Evolutionary conservation across 169 alveolate species (phyloP).

Genomic region (Theileria parva): DNA sequence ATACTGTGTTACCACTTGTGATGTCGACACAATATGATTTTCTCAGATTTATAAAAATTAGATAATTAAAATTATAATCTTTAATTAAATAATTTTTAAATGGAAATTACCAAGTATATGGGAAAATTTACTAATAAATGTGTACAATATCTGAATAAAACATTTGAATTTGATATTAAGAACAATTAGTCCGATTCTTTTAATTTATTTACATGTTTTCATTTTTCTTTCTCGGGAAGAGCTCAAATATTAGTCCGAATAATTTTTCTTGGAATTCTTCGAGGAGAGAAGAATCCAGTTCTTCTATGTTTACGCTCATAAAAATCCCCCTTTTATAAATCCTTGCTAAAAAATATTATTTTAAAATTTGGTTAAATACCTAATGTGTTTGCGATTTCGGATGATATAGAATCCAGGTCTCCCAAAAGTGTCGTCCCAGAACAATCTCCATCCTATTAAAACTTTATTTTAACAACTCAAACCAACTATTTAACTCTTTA

Average conservation of each 20-base stretch:
- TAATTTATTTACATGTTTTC: background rate
- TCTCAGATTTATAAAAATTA: background rate
- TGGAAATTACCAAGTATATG: background rate
- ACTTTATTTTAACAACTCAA: background rate
- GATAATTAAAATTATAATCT: background rate
- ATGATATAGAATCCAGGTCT: conserved; percentile 57
- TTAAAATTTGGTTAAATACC: conserved; percentile 19
- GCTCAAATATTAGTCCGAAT: conserved; percentile 12
- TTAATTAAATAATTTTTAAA: background rate
- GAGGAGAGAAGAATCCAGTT: conserved; percentile 26
- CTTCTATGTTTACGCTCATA: conserved; percentile 47
- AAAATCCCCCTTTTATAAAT: conserved; percentile 34
- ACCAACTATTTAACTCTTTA: background rate
- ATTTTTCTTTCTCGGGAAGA: conserved; percentile 16
- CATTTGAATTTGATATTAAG: too few species aligned
- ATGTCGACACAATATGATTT: background rate
- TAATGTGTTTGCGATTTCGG: conserved; percentile 49
- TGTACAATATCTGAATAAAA: background rate
- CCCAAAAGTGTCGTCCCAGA: conserved; percentile 63
- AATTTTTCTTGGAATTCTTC: conserved; percentile 42
- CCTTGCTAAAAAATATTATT: conserved; percentile 20
- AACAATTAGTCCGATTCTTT: too few species aligned
- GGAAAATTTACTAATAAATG: background rate
- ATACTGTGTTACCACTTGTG: background rate
- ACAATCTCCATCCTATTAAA: conserved; percentile 43